Base-by-base conservation (phyloP, 2,329 filamentous ascomycete genomes). In the Cadophora sp. region DNA sequence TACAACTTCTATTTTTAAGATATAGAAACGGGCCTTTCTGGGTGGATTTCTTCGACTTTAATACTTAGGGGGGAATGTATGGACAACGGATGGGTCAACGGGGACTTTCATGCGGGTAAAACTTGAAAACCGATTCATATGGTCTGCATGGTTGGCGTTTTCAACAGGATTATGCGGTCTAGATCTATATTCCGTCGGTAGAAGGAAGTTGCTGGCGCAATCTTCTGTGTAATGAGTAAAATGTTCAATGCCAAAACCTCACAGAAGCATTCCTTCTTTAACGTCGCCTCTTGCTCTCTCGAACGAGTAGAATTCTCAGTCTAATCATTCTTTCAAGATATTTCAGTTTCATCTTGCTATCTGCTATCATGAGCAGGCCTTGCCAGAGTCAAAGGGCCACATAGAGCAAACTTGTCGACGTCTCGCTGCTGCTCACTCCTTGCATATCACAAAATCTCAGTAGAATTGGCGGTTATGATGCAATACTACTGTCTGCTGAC, bases 1-100 rank as follows among this genome's bases (percentile, higher is more conserved):
- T 67, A 67, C 22, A 62, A 64, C 27, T 64, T 64, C 40, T 68
- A 14, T 24, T 43, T 51, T 51, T 67, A 34, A n/a, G n/a, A 62
- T 69, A 65, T 71, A 68, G 64, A 68, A 19, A 31, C 29, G 26
- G n/a, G 46, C n/a, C 19, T 46, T 19, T 56, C 12, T 14, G n/a
- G 55, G 31, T 46, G 29, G 31, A 61, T 68, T 59, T 67, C 51
- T 40, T 29, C n/a, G 48, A 53, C 51, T 50, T 46, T 63, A 43
- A 59, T 66, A 55, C 51, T 63, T 70, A 62, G 60, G 53, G 53
- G 34, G 51, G 51, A 50, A 69, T 16, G 31, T 34, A 46, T 61
- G 62, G 51, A 34, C 27, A 29, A 55, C 16, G 50, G 11, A 59
- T 55, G 31, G 51, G 53, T 59, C n/a, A 48, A 1, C 26, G 43